Percentiles rank a stretch among this genome's conserved stretches.
Evolutionary conservation across 2,329 filamentous ascomycete genomes (phyloP).

Genomic region (Aspergillus melleus): DNA sequence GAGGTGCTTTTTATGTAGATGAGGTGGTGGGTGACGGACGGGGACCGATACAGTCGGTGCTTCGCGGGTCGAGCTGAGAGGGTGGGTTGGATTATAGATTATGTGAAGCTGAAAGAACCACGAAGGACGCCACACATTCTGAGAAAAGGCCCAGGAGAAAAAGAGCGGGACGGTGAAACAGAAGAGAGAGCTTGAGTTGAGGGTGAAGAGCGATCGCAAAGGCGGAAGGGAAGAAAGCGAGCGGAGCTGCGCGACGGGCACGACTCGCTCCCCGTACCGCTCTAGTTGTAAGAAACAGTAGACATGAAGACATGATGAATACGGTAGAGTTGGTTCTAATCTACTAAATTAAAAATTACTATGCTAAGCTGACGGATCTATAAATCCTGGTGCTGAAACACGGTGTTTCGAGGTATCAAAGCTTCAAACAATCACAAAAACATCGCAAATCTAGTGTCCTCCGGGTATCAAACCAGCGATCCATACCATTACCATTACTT

Average conservation of each 20-base stretch:
- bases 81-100: not conserved
- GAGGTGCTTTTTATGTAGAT: too few relatives aligned
- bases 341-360: slow-evolving; percentile 6
- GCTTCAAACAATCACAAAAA: slow-evolving; percentile 16
- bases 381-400: not conserved
- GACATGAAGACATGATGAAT: not conserved
- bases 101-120: not conserved
- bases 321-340: not conserved
- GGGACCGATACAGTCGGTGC: too few relatives aligned
- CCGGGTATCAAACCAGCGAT: slow-evolving; percentile 22
- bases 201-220: not conserved
- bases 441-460: slow-evolving; percentile 12
- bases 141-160: not conserved
- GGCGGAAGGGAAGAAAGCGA: not conserved
- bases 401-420: slow-evolving; percentile 20
- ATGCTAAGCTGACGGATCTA: not conserved
- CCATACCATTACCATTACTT: slow-evolving; percentile 11
- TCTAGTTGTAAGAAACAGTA: not conserved
- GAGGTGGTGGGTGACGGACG: too few relatives aligned
- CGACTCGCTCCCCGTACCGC: not conserved
- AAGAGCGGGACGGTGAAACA: not conserved
- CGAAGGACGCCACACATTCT: not conserved
- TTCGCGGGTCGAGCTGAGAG: not conserved
- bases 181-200: not conserved
- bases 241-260: not conserved